These are phyloP conservation scores for Babesia ovis DNA, from an alignment of 169 alveolate genomes.

Conservation along the genomic window DNA sequence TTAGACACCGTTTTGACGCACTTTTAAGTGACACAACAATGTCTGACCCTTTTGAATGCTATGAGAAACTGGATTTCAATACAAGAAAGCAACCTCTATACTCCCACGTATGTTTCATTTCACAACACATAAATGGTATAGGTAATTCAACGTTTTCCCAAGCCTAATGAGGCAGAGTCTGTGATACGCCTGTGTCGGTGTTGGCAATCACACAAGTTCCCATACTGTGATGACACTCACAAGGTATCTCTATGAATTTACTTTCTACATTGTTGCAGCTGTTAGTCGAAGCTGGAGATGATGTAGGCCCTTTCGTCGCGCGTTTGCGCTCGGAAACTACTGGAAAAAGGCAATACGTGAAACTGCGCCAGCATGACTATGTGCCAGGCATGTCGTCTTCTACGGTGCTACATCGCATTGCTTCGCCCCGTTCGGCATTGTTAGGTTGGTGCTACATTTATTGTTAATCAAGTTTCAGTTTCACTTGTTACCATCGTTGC, in stretches of 20 bases:
- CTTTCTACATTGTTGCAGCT: conserved; percentile 31
- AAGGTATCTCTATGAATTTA: conserved; percentile 62
- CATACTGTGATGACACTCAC: conserved; percentile 86
- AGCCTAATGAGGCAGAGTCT: conserved; percentile 70
- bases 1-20: neutral
- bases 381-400: conserved; percentile 1
- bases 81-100: conserved; percentile 71
- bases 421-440: neutral
- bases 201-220: conserved; percentile 84
- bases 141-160: conserved; percentile 58
- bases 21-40: conserved; percentile 15
- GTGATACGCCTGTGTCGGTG: conserved; percentile 81
- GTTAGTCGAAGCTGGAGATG: conserved; percentile 75
- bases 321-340: conserved; percentile 35
- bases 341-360: conserved; percentile 32
- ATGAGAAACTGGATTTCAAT: conserved; percentile 71
- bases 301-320: conserved; percentile 79
- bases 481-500: neutral
- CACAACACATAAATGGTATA: neutral
- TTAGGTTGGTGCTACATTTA: conserved; percentile 16
- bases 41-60: conserved; percentile 75
- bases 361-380: conserved; percentile 34
- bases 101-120: conserved; percentile 65
- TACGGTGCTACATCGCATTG: conserved; percentile 1
- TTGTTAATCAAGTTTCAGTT: neutral